Evolutionary conservation across 345 rosid species (phyloP).

Genomic region (Ailanthus altissimus): DNA sequence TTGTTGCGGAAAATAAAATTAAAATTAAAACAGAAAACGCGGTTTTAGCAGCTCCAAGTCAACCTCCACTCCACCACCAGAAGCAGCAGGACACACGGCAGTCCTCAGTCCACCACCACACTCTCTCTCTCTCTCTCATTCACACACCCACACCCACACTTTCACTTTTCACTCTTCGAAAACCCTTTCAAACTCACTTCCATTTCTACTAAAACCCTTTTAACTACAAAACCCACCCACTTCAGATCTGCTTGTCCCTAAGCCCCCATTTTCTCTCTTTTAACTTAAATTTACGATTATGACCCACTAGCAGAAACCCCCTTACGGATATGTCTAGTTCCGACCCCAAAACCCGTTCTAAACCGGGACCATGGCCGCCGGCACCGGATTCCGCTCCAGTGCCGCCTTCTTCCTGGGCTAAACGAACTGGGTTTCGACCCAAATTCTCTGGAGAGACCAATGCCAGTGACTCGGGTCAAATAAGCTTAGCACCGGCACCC

Average conservation of each 20-base stretch:
- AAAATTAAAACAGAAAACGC: too few relatives aligned
- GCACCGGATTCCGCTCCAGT: constrained; percentile 70
- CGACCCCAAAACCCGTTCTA: constrained; percentile 69
- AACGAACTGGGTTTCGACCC: constrained; percentile 87
- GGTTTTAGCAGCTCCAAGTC: too few relatives aligned
- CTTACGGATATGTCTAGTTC: constrained; percentile 53
- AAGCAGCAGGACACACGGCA: too few relatives aligned
- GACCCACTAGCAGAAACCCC: neutral
- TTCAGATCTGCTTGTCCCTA: constrained; percentile 34
- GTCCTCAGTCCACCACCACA: constrained; percentile 3
- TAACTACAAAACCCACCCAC: neutral
- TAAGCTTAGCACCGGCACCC: constrained; percentile 51
- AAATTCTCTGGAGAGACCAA: constrained; percentile 93
- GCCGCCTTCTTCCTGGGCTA: constrained; percentile 97
- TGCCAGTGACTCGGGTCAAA: constrained; percentile 76
- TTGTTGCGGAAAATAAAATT: too few relatives aligned
- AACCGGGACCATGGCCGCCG: constrained; percentile 75
- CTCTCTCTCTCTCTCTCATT: constrained; percentile 10
- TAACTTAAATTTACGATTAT: neutral
- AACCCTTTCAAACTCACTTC: neutral
- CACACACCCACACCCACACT: neutral
- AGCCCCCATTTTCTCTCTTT: neutral
- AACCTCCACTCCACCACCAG: too few relatives aligned
- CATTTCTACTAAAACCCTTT: constrained; percentile 23
- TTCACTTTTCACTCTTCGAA: neutral